phyloP scores from a whole-genome alignment of 306 rosid species.

The Acacia crassicarpa region DNA sequence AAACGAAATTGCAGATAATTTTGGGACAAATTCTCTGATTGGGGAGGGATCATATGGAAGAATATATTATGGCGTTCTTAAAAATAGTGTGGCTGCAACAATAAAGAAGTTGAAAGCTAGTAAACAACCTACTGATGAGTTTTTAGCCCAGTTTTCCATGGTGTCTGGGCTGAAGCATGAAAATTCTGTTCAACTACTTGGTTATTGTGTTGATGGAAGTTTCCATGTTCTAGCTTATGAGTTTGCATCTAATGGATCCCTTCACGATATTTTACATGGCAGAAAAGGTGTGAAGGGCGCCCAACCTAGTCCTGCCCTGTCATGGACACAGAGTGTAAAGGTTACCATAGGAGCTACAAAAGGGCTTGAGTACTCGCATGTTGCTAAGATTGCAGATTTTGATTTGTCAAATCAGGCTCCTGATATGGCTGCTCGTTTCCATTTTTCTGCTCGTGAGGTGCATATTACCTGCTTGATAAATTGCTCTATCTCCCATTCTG shows the following conservation, averaged over 20 bases:
- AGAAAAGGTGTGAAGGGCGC: slow-evolving; percentile 96
- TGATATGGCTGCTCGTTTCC: too few relatives aligned
- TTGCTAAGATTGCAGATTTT: too few relatives aligned
- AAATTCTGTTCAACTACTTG: slow-evolving; percentile 77
- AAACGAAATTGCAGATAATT: slow-evolving; percentile 68
- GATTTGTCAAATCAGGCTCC: too few relatives aligned
- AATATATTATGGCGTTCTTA: slow-evolving; percentile 73
- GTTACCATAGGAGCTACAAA: too few relatives aligned
- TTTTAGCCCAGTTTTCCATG: slow-evolving; percentile 91
- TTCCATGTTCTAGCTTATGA: slow-evolving; percentile 80
- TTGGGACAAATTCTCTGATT: slow-evolving; percentile 71
- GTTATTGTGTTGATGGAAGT: slow-evolving; percentile 78
- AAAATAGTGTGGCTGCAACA: slow-evolving; percentile 62
- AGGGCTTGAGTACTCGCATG: too few relatives aligned
- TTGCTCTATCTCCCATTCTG: too few relatives aligned
- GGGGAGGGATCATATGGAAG: slow-evolving; percentile 97
- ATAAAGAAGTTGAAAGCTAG: slow-evolving; percentile 88
- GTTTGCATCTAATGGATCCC: slow-evolving; percentile 93
- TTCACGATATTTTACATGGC: slow-evolving; percentile 91
- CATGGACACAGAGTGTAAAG: too few relatives aligned
- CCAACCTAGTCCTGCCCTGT: too few relatives aligned
- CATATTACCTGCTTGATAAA: too few relatives aligned
- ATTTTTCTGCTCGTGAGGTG: too few relatives aligned
- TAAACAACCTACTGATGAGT: slow-evolving; percentile 84
- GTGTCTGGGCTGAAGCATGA: slow-evolving; percentile 87